Evolutionary conservation across 208 protist species (phyloP).

Genomic region (Zelonia costaricensis): DNA sequence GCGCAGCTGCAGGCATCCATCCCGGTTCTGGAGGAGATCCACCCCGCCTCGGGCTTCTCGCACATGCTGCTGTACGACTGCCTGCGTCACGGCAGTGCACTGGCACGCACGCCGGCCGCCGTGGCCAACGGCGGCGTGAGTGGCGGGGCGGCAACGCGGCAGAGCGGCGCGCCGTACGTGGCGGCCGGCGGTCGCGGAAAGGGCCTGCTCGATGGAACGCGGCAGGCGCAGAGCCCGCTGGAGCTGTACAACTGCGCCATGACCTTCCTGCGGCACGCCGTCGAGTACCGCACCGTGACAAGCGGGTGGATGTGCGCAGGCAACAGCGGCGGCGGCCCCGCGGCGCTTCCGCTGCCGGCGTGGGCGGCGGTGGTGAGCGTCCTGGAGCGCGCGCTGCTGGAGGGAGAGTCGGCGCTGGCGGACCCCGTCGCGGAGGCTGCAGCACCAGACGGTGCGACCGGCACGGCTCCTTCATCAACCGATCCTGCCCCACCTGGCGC

Average conservation of each 20-base stretch:
- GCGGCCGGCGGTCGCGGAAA: too few species aligned
- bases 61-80: slow-evolving; percentile 10
- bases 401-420: slow-evolving; percentile 17
- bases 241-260: slow-evolving; percentile 13
- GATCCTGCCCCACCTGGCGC: too few species aligned
- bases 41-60: neutral
- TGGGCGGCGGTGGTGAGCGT: slow-evolving; percentile 9
- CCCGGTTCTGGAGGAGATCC: slow-evolving; percentile 11
- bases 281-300: neutral
- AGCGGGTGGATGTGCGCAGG: too few species aligned
- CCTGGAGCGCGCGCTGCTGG: slow-evolving; percentile 19
- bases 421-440: too few species aligned
- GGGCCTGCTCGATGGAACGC: slow-evolving; percentile 2
- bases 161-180: too few species aligned
- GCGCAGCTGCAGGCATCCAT: slow-evolving; percentile 10
- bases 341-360: neutral
- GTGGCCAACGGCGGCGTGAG: neutral
- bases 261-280: neutral
- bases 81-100: slow-evolving; percentile 14
- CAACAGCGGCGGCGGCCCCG: neutral
- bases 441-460: too few species aligned
- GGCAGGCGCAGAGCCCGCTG: slow-evolving; percentile 10
- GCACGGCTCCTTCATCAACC: too few species aligned
- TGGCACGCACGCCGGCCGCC: neutral
- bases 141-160: neutral